Evolutionary conservation across 2,329 filamentous ascomycete species (phyloP).

Genomic region (Coniochaeta prunicola): DNA sequence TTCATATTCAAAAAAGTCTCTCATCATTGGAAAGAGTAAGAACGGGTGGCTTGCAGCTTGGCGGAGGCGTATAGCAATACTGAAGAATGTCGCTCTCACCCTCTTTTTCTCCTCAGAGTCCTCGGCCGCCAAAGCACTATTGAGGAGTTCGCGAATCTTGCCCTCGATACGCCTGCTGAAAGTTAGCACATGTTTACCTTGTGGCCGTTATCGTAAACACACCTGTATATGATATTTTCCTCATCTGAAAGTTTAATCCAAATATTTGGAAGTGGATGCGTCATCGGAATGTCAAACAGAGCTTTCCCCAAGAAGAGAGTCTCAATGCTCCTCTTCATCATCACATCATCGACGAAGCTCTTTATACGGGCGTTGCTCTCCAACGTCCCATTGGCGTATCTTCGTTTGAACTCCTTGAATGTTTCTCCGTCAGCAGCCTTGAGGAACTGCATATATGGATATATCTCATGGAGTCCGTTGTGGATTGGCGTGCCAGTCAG

Average conservation of each 20-base stretch:
- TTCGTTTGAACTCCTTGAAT: slow-evolving; percentile 13
- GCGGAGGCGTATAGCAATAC: slow-evolving; percentile 6
- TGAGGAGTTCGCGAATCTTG: background rate
- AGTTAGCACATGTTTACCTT: background rate
- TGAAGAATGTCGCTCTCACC: slow-evolving; percentile 3
- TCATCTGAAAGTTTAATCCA: slow-evolving; percentile 3
- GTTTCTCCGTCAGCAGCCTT: background rate
- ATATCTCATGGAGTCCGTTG: slow-evolving; percentile 16
- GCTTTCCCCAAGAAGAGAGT: slow-evolving; percentile 5
- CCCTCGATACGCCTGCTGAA: background rate
- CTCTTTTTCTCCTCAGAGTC: background rate
- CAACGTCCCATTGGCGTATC: background rate
- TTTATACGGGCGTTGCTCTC: background rate
- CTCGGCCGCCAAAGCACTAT: background rate
- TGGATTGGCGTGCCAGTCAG: slow-evolving; percentile 27
- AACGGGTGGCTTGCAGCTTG: slow-evolving; percentile 10
- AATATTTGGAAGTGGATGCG: background rate
- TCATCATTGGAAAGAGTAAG: slow-evolving; percentile 8
- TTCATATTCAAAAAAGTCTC: background rate
- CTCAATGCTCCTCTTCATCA: slow-evolving; percentile 3
- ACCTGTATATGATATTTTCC: slow-evolving; percentile 16
- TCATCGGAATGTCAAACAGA: slow-evolving; percentile 3
- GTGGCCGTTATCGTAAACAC: background rate
- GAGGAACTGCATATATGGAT: slow-evolving; percentile 8
- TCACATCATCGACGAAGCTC: background rate